phyloP scores from a whole-genome alignment of 2,329 filamentous ascomycete genomes.

The Exophiala calicioides region DNA sequence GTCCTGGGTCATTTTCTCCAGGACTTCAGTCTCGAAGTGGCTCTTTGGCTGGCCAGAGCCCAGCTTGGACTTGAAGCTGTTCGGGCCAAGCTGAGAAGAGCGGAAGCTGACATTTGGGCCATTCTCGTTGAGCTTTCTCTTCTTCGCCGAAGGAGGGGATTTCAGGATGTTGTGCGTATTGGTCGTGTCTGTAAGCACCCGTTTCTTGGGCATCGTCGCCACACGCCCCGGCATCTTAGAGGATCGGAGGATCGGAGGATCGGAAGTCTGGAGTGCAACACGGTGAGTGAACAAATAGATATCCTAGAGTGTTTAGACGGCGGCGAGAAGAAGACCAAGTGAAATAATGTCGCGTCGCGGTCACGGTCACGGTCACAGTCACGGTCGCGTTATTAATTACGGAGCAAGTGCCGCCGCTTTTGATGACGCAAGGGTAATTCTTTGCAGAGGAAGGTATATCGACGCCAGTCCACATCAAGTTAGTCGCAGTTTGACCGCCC shows the following conservation, averaged over 20 bases:
- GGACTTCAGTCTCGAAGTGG: conserved; percentile 86
- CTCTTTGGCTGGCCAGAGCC: conserved; percentile 82
- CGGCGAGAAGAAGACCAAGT: background rate
- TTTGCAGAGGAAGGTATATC: too few relatives aligned
- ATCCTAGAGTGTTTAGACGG: background rate
- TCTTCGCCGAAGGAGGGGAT: conserved; percentile 66
- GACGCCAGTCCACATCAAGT: too few relatives aligned
- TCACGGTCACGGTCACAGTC: background rate
- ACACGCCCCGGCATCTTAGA: conserved; percentile 28
- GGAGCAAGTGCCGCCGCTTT: too few relatives aligned
- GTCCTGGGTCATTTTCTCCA: conserved; percentile 95
- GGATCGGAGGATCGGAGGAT: background rate
- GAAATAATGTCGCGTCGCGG: conserved; percentile 1
- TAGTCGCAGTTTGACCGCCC: too few relatives aligned
- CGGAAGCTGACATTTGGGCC: conserved; percentile 57
- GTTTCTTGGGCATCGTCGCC: conserved; percentile 61
- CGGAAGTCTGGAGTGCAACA: background rate
- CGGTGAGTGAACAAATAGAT: background rate
- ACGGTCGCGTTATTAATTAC: background rate
- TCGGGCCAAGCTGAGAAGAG: conserved; percentile 63
- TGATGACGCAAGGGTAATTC: too few relatives aligned
- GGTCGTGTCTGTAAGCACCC: conserved; percentile 68
- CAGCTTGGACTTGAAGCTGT: conserved; percentile 54
- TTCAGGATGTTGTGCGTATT: conserved; percentile 62
- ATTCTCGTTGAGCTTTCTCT: conserved; percentile 71